Evolutionary conservation across 257 asterid genomes (phyloP).

Genomic region (Nicotiana knightiana): DNA sequence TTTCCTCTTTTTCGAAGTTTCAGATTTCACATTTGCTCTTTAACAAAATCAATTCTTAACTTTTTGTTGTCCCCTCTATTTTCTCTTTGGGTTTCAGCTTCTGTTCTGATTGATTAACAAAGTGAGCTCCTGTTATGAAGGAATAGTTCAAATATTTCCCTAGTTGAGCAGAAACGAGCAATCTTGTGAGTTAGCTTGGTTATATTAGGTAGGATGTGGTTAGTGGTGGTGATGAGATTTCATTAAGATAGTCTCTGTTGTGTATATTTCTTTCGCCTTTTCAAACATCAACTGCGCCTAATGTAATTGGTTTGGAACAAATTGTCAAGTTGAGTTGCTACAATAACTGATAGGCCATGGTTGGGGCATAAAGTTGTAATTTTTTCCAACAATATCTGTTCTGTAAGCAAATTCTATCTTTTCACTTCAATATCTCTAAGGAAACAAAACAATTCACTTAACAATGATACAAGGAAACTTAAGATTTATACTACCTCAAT

Average conservation of each 20-base stretch:
- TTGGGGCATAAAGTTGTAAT: not conserved
- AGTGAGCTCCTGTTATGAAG: not conserved
- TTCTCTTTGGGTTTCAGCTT: too few species aligned
- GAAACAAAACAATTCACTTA: not conserved
- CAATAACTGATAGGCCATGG: not conserved
- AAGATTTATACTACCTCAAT: too few species aligned
- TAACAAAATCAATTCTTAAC: too few species aligned
- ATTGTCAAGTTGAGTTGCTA: not conserved
- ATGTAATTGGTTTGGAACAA: not conserved
- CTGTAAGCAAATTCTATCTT: too few species aligned
- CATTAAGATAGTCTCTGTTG: not conserved
- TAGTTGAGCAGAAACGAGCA: not conserved
- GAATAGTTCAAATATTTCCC: not conserved
- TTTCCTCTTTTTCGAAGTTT: not conserved
- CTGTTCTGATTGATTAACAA: too few species aligned
- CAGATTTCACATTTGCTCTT: too few species aligned
- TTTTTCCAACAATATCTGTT: too few species aligned
- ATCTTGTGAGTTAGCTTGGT: not conserved
- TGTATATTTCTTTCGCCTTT: not conserved
- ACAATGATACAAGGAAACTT: not conserved
- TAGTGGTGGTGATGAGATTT: not conserved
- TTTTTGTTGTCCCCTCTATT: too few species aligned
- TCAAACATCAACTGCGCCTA: not conserved
- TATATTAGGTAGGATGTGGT: not conserved
- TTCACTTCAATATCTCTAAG: not conserved